Evolutionary conservation across 768 basidiomycete genomes (phyloP).

Genomic region (Lanmaoa pseudosensibilis): DNA sequence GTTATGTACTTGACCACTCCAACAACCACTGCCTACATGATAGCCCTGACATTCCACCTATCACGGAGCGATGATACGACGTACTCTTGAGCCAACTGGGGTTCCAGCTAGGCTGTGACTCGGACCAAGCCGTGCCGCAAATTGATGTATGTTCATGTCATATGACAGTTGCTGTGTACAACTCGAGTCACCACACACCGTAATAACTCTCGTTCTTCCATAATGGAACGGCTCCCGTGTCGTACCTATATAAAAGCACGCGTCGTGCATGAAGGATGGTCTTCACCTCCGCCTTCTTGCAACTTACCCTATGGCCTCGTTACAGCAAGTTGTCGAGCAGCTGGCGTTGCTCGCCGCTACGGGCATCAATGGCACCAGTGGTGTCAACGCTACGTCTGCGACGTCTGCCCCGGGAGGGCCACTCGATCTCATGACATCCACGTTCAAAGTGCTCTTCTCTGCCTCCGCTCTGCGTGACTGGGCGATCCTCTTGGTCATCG

Average conservation of each 20-base stretch:
- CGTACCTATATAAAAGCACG: conserved; percentile 21
- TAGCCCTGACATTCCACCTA: not conserved
- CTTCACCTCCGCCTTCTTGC: not conserved
- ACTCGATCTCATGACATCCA: conserved; percentile 32
- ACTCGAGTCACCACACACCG: conserved; percentile 7
- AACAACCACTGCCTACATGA: too few species aligned
- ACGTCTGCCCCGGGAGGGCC: conserved; percentile 18
- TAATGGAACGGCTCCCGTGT: not conserved
- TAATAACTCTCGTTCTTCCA: not conserved
- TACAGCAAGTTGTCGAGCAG: conserved; percentile 34
- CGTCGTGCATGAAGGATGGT: not conserved
- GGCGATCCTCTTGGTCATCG: conserved; percentile 61
- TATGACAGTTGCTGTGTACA: conserved; percentile 8
- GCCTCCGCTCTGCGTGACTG: conserved; percentile 60
- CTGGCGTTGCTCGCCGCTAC: conserved; percentile 24
- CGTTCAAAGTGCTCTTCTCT: conserved; percentile 49
- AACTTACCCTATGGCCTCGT: conserved; percentile 21
- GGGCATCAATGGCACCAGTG: conserved; percentile 6
- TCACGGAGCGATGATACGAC: too few species aligned
- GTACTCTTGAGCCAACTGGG: too few species aligned
- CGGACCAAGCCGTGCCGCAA: not conserved
- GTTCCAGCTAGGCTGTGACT: not conserved
- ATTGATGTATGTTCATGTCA: not conserved
- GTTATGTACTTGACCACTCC: not conserved
- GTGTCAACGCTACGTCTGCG: conserved; percentile 17